Conservation (phyloP, 495 filamentous ascomycete genomes). For the Pyrenula massariospora region DNA sequence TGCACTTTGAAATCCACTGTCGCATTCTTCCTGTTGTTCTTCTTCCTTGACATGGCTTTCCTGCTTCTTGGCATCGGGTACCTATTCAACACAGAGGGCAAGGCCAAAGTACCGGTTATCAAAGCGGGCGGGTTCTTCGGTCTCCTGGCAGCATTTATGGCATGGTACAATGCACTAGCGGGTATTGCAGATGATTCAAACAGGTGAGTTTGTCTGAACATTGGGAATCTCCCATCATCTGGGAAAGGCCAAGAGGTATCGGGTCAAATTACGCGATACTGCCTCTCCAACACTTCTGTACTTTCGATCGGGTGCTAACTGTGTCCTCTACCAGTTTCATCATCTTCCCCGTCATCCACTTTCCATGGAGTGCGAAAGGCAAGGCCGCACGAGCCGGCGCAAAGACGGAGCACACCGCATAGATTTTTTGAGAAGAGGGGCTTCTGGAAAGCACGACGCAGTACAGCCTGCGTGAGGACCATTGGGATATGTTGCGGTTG, state of each 20-base stretch:
- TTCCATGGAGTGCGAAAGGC: conserved; percentile 91
- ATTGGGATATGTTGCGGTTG: too few relatives aligned
- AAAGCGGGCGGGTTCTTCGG: conserved; percentile 85
- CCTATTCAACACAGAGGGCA: conserved; percentile 32
- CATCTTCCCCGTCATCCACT: conserved; percentile 86
- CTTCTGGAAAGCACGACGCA: too few relatives aligned
- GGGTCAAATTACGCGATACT: too few relatives aligned
- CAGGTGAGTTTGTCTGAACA: neutral
- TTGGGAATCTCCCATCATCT: too few relatives aligned
- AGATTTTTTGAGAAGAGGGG: neutral
- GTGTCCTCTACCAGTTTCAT: conserved; percentile 65
- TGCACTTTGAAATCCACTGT: conserved; percentile 89
- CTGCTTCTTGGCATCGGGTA: conserved; percentile 72
- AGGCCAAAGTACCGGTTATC: conserved; percentile 39
- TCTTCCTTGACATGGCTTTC: conserved; percentile 87
- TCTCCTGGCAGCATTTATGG: conserved; percentile 75
- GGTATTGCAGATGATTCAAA: conserved; percentile 80
- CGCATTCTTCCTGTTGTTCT: conserved; percentile 93
- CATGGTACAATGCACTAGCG: conserved; percentile 95
- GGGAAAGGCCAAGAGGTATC: too few relatives aligned
- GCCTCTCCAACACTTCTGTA: neutral
- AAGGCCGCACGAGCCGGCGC: conserved; percentile 42
- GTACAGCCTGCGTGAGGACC: too few relatives aligned
- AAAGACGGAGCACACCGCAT: neutral
- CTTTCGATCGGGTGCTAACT: neutral